Base-by-base conservation (phyloP, 805 yeast species). In the Pichia cephalocereana region DNA sequence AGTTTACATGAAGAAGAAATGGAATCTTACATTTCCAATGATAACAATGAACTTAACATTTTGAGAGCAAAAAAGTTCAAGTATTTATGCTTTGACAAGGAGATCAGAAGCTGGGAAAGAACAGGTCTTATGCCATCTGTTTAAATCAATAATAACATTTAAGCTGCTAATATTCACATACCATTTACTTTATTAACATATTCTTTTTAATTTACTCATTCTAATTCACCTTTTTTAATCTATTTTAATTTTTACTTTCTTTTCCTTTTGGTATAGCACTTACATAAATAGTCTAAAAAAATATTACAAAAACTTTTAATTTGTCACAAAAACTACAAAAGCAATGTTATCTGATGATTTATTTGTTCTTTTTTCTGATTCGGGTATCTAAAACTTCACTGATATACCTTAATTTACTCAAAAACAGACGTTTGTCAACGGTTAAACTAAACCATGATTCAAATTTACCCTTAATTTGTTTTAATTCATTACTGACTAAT, bases 361-460 rank as follows among this genome's bases (percentile, higher is more conserved):
- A 10, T 12, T 12, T 30, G 36, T 17, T 34, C 17, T n/a, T 44
- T 19, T 48, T 53, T 19, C 43, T 51, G 4, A 34, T 31, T 18
- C 45, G 28, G 6, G 48, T 34, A 38, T 45, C 45, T 23, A 54
- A 37, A 27, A 46, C 18, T 15, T 41, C 46, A 14, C 44, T 27
- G n/a, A 55, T 41, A n/a, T 44, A 43, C n/a, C 32, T 34, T 10
- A 55, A 27, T 18, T 50, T 54, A 7, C 40, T 43, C 26, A 47
- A 23, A 10, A 52, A 48, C 15, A 41, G 44, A 14, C 45, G 49
- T 40, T 48, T 46, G 37, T 48, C 52, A 10, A 48, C 48, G 1
- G 54, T 50, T 8, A 52, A 47, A 37, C 44, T 50, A 28, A 54
- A 50, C 57, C 58, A 55, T n/a, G 52, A 45, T 32, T 54, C 57